phyloP scores from a whole-genome alignment of 2,329 filamentous ascomycete species.

The Ceratocystis harringtonii region DNA sequence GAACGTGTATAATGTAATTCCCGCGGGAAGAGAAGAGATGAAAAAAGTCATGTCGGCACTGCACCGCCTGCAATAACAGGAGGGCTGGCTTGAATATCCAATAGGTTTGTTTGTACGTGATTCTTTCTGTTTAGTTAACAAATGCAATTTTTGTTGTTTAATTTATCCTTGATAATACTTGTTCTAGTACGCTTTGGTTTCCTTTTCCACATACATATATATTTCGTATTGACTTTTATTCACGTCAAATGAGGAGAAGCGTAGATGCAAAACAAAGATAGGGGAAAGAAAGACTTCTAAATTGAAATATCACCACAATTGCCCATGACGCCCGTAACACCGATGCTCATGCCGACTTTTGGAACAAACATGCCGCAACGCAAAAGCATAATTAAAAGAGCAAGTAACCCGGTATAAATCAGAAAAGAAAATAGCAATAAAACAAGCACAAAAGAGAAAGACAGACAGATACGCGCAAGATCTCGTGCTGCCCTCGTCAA shows the following conservation, averaged over 20 bases:
- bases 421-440: background rate
- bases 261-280: background rate
- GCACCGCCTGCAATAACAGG: too few relatives aligned
- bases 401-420: background rate
- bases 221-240: background rate
- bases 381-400: background rate
- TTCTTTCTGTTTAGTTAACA: background rate
- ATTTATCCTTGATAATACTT: background rate
- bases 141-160: background rate
- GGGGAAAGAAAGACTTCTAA: background rate
- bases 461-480: too few relatives aligned
- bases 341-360: conserved; percentile 5
- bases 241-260: background rate
- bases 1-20: background rate
- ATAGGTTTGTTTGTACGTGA: conserved; percentile 6
- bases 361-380: background rate
- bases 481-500: too few relatives aligned
- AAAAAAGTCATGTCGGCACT: background rate
- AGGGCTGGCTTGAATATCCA: background rate
- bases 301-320: background rate
- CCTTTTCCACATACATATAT: background rate
- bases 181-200: background rate
- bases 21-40: background rate
- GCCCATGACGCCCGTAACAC: conserved; percentile 6
- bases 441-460: too few relatives aligned